Conservation (phyloP, 257 asterid genomes). For the Nicotiana sylvestris region DNA sequence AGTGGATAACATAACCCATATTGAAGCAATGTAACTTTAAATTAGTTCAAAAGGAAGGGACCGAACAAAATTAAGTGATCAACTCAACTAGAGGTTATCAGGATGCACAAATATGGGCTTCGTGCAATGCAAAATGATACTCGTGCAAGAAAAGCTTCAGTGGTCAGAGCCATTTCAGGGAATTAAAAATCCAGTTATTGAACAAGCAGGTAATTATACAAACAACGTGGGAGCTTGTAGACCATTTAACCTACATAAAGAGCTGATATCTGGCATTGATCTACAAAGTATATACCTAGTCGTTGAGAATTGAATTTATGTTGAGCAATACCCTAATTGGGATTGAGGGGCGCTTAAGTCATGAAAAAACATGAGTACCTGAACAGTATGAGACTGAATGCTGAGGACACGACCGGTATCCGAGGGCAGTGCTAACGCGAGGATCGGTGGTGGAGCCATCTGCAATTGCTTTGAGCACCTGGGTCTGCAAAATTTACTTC, state of each 20-base stretch:
- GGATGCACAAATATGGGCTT: not conserved
- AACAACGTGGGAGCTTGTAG: not conserved
- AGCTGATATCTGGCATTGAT: not conserved
- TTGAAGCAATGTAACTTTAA: not conserved
- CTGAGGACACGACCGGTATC: slow-evolving; percentile 91
- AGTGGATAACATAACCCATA: not conserved
- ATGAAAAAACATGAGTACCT: slow-evolving; percentile 42
- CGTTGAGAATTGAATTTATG: not conserved
- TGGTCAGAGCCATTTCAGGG: not conserved
- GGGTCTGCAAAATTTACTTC: slow-evolving; percentile 28
- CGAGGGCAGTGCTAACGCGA: slow-evolving; percentile 82
- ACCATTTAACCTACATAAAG: not conserved
- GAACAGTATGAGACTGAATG: slow-evolving; percentile 97
- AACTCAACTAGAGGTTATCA: not conserved
- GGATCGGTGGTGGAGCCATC: slow-evolving; percentile 84
- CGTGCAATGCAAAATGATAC: not conserved
- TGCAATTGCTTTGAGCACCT: slow-evolving; percentile 29
- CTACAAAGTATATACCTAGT: not conserved
- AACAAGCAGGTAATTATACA: not conserved
- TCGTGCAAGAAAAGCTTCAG: not conserved
- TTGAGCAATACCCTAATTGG: not conserved
- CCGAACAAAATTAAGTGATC: not conserved
- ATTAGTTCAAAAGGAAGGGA: not conserved
- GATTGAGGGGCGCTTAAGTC: not conserved
- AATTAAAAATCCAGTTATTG: not conserved